A percentile compares a stretch with the other conserved stretches of the same genome.
These are phyloP conservation scores for Pisolithus tinctorius DNA, from an alignment of 768 basidiomycete species.

Conservation along the genomic window DNA sequence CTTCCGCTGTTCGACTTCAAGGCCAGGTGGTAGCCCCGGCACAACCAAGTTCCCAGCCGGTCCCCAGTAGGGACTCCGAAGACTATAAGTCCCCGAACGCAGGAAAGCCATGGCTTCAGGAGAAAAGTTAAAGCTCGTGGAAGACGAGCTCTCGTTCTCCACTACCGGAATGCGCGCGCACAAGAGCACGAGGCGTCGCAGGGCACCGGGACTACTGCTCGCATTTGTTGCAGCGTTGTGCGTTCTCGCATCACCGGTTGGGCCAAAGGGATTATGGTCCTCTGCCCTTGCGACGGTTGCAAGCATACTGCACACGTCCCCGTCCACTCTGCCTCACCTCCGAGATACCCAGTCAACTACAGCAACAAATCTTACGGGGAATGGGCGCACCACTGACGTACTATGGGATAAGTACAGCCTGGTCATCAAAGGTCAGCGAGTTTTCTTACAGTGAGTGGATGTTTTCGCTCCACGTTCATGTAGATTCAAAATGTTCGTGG, in stretches of 20 bases:
- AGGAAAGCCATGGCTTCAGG: too few relatives aligned
- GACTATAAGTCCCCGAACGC: too few relatives aligned
- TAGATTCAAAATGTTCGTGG: background rate
- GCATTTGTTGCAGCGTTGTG: background rate
- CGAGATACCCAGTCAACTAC: background rate
- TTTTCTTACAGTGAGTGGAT: constrained; percentile 60
- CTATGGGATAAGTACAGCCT: constrained; percentile 69
- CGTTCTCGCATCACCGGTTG: background rate
- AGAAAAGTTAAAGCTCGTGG: too few relatives aligned
- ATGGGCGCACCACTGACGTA: constrained; percentile 33
- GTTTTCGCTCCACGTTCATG: background rate
- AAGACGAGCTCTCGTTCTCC: too few relatives aligned
- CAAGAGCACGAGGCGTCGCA: background rate
- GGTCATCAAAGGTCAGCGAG: constrained; percentile 58
- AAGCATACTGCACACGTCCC: background rate
- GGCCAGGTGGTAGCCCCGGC: too few relatives aligned
- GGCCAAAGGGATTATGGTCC: background rate
- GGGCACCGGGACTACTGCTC: background rate
- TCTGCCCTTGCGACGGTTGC: background rate
- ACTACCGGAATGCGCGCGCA: too few relatives aligned
- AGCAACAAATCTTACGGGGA: constrained; percentile 14
- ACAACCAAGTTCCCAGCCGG: too few relatives aligned
- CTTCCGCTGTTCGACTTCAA: too few relatives aligned
- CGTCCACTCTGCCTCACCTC: background rate
- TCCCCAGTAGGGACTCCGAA: too few relatives aligned